Conservation (phyloP, 2,329 filamentous ascomycete genomes). For the Zarea fungicola region DNA sequence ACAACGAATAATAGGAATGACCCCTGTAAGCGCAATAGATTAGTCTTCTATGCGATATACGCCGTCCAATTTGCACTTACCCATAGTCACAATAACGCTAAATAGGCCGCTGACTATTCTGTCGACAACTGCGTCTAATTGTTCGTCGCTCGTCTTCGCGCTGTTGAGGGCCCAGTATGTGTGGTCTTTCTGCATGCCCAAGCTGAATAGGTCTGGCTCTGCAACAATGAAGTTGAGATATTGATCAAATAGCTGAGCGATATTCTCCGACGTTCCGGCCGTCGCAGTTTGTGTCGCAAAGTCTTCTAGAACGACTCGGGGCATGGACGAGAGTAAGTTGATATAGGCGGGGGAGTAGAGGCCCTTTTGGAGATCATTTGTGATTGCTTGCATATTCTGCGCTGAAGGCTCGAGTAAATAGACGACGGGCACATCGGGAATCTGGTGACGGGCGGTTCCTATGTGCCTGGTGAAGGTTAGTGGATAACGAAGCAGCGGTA, state of each 20-base stretch:
- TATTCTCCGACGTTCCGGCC: constrained; percentile 79
- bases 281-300: constrained; percentile 85
- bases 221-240: constrained; percentile 97
- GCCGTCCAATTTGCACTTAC: constrained; percentile 38
- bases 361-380: constrained; percentile 76
- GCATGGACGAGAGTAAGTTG: constrained; percentile 94
- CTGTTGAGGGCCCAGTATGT: constrained; percentile 97
- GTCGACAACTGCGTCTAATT: constrained; percentile 82
- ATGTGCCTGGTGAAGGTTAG: constrained; percentile 57
- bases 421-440: constrained; percentile 92
- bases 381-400: constrained; percentile 76
- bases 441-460: constrained; percentile 74
- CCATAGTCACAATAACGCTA: constrained; percentile 97
- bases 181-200: constrained; percentile 85
- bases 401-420: constrained; percentile 90
- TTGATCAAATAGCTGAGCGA: constrained; percentile 91
- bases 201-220: constrained; percentile 90
- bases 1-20: constrained; percentile 92
- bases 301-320: constrained; percentile 84
- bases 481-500: not conserved
- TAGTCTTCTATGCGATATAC: not conserved
- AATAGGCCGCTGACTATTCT: constrained; percentile 94
- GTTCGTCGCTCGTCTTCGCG: constrained; percentile 81
- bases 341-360: constrained; percentile 93
- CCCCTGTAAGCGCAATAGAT: constrained; percentile 44